Conservation (phyloP, 2,329 filamentous ascomycete genomes). For the Rhexocercosporidium sp. region DNA sequence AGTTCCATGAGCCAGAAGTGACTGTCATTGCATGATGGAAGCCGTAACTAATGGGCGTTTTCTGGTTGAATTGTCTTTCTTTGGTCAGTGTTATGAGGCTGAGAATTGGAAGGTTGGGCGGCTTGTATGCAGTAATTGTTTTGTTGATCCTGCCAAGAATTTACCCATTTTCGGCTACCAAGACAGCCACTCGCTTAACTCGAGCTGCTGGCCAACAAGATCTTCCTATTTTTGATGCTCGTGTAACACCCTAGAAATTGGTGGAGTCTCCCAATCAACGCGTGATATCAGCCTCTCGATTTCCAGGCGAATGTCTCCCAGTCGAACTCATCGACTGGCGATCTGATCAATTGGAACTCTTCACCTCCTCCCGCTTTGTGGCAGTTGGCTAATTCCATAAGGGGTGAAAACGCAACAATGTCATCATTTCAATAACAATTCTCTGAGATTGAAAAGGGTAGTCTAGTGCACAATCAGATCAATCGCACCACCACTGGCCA, state of each 20-base stretch:
- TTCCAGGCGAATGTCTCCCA: not conserved
- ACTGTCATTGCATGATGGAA: not conserved
- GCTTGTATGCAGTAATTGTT: not conserved
- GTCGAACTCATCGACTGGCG: not conserved
- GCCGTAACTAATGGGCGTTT: not conserved
- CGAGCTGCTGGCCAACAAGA: not conserved
- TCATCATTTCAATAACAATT: not conserved
- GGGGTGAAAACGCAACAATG: not conserved
- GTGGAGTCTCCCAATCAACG: not conserved
- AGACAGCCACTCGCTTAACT: constrained; percentile 1
- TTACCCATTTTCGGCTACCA: constrained; percentile 2
- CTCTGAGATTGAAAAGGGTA: too few species aligned
- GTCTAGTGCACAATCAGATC: too few species aligned
- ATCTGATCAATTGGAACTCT: too few species aligned
- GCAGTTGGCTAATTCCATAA: not conserved
- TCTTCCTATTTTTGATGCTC: not conserved
- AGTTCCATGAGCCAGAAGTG: constrained; percentile 21
- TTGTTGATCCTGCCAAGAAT: constrained; percentile 1
- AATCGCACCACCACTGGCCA: too few species aligned
- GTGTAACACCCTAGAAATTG: not conserved
- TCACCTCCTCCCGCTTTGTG: not conserved
- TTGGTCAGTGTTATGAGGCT: not conserved
- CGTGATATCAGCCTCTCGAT: not conserved
- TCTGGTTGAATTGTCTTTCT: not conserved
- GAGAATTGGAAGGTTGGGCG: not conserved